Evolutionary conservation across 2,329 filamentous ascomycete species (phyloP).

Genomic region (Whalleya microplaca): DNA sequence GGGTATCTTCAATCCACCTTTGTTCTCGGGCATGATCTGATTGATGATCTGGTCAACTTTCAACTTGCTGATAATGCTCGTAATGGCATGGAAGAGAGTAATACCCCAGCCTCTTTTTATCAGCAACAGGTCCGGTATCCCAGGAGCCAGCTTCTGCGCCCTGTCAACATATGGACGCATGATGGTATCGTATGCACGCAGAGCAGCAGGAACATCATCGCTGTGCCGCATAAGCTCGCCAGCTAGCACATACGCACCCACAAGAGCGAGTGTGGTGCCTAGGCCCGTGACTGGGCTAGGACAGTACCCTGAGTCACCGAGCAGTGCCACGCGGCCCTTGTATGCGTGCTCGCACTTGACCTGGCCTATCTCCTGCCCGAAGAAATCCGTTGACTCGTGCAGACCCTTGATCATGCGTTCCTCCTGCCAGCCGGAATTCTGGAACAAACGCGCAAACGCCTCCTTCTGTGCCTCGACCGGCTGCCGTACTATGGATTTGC

Average conservation of each 20-base stretch:
- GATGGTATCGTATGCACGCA: conserved; percentile 47
- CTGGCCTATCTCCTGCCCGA: conserved; percentile 47
- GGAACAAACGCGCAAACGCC: conserved; percentile 36
- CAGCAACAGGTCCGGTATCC: conserved; percentile 25
- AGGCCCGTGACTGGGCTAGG: conserved; percentile 54
- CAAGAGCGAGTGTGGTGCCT: conserved; percentile 53
- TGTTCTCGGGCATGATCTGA: conserved; percentile 25
- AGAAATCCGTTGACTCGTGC: conserved; percentile 41
- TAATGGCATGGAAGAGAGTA: conserved; percentile 15
- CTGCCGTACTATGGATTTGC: conserved; percentile 12
- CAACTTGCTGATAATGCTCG: conserved; percentile 32
- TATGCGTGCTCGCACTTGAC: conserved; percentile 50
- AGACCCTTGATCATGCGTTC: conserved; percentile 21
- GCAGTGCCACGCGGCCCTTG: conserved; percentile 49
- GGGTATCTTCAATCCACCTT: conserved; percentile 28
- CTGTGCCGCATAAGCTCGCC: conserved; percentile 50
- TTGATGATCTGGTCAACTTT: conserved; percentile 25
- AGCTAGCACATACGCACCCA: conserved; percentile 59
- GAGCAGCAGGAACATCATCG: conserved; percentile 37
- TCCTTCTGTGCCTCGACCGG: conserved; percentile 27
- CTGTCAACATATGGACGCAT: conserved; percentile 50
- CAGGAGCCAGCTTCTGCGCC: conserved; percentile 39
- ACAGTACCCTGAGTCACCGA: conserved; percentile 59
- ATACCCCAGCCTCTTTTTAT: conserved; percentile 28
- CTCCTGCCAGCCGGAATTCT: conserved; percentile 32